Evolutionary conservation across 345 rosid species (phyloP).

Genomic region (Sisymbrium altissimum): DNA sequence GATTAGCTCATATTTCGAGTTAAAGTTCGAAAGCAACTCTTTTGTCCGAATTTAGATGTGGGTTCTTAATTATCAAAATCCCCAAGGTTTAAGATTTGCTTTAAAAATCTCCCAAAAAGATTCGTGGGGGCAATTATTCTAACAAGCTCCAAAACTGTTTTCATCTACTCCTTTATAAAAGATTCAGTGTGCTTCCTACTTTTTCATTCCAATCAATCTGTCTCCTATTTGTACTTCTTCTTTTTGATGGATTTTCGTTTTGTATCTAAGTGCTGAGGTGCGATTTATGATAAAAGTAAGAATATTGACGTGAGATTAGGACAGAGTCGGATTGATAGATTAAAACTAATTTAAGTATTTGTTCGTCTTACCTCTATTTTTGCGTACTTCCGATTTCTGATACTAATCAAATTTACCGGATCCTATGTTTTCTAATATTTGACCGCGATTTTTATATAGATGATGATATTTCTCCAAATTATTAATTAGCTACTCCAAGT

Average conservation of each 20-base stretch:
- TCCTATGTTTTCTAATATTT: background rate
- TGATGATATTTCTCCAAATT: background rate
- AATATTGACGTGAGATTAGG: background rate
- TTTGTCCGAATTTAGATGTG: constrained; percentile 6
- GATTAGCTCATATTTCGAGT: background rate
- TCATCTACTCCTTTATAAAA: constrained; percentile 20
- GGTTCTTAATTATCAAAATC: background rate
- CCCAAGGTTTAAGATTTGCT: constrained; percentile 10
- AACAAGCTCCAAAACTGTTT: constrained; percentile 13
- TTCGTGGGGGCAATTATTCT: constrained; percentile 17
- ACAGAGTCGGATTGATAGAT: background rate
- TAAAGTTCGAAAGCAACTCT: constrained; percentile 24
- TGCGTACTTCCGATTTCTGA: background rate
- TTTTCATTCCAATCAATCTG: constrained; percentile 22
- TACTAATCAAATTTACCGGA: background rate
- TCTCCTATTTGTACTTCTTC: constrained; percentile 17
- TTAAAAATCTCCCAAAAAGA: constrained; percentile 13
- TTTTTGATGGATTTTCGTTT: background rate
- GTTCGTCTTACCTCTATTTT: background rate
- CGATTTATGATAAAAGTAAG: background rate
- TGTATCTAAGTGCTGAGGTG: background rate
- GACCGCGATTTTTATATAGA: background rate
- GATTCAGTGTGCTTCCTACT: constrained; percentile 28
- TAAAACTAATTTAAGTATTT: background rate
- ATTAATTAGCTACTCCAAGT: background rate